Evolutionary conservation across 1,139 yeast genomes (phyloP), one percentile per base, ranked within the genome.

Genomic region (Protomyces inundatus): DNA sequence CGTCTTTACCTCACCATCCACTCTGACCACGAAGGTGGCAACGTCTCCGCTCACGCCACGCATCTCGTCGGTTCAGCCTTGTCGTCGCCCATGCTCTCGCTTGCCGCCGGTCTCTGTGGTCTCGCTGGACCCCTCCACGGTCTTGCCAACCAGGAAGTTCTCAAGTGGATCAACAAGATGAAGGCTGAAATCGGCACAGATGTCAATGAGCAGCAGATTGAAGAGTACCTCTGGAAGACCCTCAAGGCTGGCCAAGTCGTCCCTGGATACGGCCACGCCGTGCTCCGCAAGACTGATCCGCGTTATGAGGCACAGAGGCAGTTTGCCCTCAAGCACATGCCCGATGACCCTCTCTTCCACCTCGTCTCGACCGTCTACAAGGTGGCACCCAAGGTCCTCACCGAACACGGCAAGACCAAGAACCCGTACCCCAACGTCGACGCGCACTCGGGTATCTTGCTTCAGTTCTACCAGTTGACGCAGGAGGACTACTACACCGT

Each of bases 381-480:
- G 77, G 93, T 91, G 75, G 98, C 97, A 69, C 98, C 98, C 77
- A 87, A 84, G 73, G 98, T 91, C 68, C 84, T 91, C 77, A 87
- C 95, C 75, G 84, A 90, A 82, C 98, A 91, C 79, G 98, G 98
- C 79, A 91, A 91, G 85, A 90, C 97, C 76, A 89, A 90, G 85
- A 91, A 90, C 85, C 97, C 97, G 80, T 90, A 93, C 93, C 98
- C 98, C 79, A 91, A 91, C 79, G 98, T 91, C 73, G 98, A 91
- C 80, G 89, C 97, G 66, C 96, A 90, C 80, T 90, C 97, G 64
- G 98, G 98, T 81, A 96, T 91, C 71, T 81, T 93, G 73, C 86
- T 93, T 81, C 96, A 91, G 80, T 90, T 93, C 85, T 93, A 91
- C 82, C 98, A 98, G 71, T 84, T 93, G 79, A 88, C 88, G 68